Conservation (phyloP, 2,329 filamentous ascomycete species). For the Claviceps sorghi region DNA sequence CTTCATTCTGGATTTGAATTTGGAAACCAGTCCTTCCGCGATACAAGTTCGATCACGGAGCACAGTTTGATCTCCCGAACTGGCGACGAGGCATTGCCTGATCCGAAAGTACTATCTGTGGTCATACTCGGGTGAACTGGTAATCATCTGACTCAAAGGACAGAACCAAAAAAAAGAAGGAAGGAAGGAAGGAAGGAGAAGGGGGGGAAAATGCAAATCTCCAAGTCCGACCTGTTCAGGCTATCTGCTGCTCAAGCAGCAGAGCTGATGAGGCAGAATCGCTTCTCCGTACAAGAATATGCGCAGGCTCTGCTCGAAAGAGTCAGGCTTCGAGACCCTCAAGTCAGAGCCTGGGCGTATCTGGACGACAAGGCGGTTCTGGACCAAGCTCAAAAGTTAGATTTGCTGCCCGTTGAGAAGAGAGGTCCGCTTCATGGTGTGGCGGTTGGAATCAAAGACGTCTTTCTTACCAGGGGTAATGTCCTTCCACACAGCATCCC, state of each 20-base stretch:
- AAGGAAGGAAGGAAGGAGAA: not conserved
- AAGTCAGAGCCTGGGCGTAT: slow-evolving; percentile 36
- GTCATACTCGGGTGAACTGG: not conserved
- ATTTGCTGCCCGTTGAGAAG: slow-evolving; percentile 29
- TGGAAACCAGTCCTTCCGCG: not conserved
- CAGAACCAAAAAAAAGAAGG: not conserved
- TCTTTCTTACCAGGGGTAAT: slow-evolving; percentile 41
- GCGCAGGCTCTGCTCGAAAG: slow-evolving; percentile 30
- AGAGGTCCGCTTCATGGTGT: slow-evolving; percentile 43
- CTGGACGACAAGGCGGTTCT: slow-evolving; percentile 32
- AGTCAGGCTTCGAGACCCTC: slow-evolving; percentile 27
- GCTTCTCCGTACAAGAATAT: slow-evolving; percentile 33
- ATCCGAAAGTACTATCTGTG: not conserved
- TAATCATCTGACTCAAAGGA: not conserved
- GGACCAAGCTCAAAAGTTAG: slow-evolving; percentile 33
- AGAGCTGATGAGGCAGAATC: slow-evolving; percentile 5
- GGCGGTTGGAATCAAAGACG: slow-evolving; percentile 44
- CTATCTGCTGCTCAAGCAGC: slow-evolving; percentile 5
- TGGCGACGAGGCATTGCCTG: not conserved
- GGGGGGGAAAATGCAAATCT: not conserved
- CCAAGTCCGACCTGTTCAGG: slow-evolving; percentile 1
- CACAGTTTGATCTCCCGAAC: not conserved
- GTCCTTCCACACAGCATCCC: not conserved
- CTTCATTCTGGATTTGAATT: not conserved
- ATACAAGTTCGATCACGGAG: not conserved